Evolutionary conservation across 306 rosid species (phyloP), one percentile per base, ranked within the genome.

Genomic region (Vigna reflexopilosa): DNA sequence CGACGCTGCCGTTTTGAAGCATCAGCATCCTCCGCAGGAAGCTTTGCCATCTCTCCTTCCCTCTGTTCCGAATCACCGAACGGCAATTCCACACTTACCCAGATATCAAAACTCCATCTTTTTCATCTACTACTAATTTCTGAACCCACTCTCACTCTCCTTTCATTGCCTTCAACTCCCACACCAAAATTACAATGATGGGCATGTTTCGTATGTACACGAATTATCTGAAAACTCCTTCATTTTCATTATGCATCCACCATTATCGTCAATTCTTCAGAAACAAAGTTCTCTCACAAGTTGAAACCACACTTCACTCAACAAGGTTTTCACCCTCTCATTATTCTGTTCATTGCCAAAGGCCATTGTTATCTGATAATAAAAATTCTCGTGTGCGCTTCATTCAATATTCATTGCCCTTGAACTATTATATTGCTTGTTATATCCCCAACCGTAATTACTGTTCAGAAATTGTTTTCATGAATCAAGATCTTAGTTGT

Each of bases 401-500:
- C 19, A 63, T 82, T 68, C 86, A 80, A 51, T 58, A 51, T 72
- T 55, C 86, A 5, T 79, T 71, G 38, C 78, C 77, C 63, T 19
- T 26, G 71, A 81, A 62, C 80, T 72, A 47, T 17, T 19, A 20
- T 62, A 50, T 58, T 34, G 36, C 54, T 47, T 57, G 20, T 54
- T 34, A 59, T 80, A 64, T 62, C 61, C 7, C 64, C 20, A 38
- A 13, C n/a, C 87, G 80, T 52, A 17, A n/a, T 58, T 92, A 85
- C 67, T 88, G 91, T 75, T 88, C 91, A 9, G 89, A 84, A 73
- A 32, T 9, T 50, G 84, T 57, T 32, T 16, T 80, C 10, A 22
- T 57, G 38, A 83, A 57, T 48, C 83, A 79, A 59, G 80, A 49
- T 72, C 55, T 59, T 74, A 79, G 63, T 74, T 76, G 38, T 76